phyloP scores from a whole-genome alignment of 306 rosid species.

The Cucurbita pepo region DNA sequence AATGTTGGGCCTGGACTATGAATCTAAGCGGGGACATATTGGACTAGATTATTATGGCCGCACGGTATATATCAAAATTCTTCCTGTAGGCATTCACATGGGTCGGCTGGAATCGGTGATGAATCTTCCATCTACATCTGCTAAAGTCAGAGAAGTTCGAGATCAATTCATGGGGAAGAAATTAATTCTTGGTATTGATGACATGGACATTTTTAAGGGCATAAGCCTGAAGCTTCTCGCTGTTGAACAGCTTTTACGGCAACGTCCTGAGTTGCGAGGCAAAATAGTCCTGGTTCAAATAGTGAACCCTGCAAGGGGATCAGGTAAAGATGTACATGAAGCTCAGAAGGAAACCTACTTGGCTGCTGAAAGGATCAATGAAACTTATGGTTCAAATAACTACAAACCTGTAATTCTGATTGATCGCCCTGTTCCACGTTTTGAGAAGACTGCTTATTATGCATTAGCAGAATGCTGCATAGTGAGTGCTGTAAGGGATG shows the following conservation, averaged over 20 bases:
- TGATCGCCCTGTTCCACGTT: constrained; percentile 12
- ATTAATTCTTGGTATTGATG: constrained; percentile 13
- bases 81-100: constrained; percentile 15
- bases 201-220: constrained; percentile 14
- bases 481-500: constrained; percentile 15
- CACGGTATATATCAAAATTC: constrained; percentile 10
- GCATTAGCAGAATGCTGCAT: constrained; percentile 14
- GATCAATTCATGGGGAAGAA: constrained; percentile 13
- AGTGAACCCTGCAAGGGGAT: constrained; percentile 14
- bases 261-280: constrained; percentile 6
- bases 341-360: constrained; percentile 9
- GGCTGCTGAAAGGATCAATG: constrained; percentile 12
- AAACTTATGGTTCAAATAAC: constrained; percentile 10
- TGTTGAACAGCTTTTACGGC: constrained; percentile 12
- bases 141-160: constrained; percentile 10
- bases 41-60: constrained; percentile 14
- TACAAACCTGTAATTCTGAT: constrained; percentile 9
- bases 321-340: constrained; percentile 10
- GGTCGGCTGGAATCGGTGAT: constrained; percentile 12
- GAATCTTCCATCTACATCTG: constrained; percentile 11
- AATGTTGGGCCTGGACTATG: constrained; percentile 14
- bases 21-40: constrained; percentile 15
- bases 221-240: constrained; percentile 14
- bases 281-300: constrained; percentile 12
- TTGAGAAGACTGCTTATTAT: constrained; percentile 15